phyloP scores from a whole-genome alignment of 2,329 filamentous ascomycete genomes.

The Fusarium azukiicola region DNA sequence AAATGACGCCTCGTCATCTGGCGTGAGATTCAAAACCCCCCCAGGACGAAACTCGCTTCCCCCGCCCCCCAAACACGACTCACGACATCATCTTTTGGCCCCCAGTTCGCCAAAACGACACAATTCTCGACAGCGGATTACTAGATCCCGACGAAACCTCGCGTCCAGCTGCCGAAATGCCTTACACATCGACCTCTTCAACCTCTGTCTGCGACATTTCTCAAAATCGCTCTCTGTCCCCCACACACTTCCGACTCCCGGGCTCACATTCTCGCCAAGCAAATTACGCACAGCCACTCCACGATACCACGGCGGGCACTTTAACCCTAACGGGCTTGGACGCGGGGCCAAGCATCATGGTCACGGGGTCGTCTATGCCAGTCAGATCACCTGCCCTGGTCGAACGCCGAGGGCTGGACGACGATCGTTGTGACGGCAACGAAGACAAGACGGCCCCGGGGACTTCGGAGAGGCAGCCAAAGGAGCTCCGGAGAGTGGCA shows the following conservation, averaged over 20 bases:
- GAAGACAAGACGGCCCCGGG: background rate
- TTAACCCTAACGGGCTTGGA: conserved; percentile 13
- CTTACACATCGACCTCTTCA: background rate
- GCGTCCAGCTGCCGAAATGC: background rate
- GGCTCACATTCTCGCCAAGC: conserved; percentile 1
- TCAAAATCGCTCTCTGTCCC: background rate
- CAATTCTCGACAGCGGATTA: conserved; percentile 5
- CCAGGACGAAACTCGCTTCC: background rate
- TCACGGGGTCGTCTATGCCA: conserved; percentile 8
- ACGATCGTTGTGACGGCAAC: background rate
- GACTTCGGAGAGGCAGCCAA: background rate
- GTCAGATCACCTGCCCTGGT: conserved; percentile 13
- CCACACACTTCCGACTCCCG: background rate
- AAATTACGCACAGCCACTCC: conserved; percentile 16
- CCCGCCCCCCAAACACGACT: background rate
- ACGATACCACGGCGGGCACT: conserved; percentile 6
- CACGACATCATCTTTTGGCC: background rate
- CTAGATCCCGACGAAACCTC: background rate
- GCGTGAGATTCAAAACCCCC: background rate
- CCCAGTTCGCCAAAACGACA: background rate
- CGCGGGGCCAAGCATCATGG: conserved; percentile 12
- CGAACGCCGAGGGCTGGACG: conserved; percentile 4
- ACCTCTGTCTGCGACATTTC: background rate
- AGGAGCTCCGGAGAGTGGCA: conserved; percentile 1
- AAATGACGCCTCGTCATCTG: background rate